Conservation (phyloP, 768 basidiomycete genomes). For the Gymnopilus junonius region DNA sequence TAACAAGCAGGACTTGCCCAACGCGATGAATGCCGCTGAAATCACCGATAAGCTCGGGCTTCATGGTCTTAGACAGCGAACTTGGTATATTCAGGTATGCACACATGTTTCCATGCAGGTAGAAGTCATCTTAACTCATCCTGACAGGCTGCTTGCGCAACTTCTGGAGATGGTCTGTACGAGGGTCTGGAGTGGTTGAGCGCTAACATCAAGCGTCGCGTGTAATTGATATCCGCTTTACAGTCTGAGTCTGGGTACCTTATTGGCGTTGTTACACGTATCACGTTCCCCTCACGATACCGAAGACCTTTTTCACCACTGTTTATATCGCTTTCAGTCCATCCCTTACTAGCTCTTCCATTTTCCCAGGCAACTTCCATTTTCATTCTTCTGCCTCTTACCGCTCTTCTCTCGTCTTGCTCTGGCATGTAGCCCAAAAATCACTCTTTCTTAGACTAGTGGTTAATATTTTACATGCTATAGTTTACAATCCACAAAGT, state of each 20-base stretch:
- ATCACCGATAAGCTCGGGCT: slow-evolving; percentile 99
- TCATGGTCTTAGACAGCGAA: slow-evolving; percentile 94
- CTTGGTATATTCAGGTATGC: slow-evolving; percentile 95
- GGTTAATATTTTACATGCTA: slow-evolving; percentile 34
- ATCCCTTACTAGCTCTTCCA: slow-evolving; percentile 32
- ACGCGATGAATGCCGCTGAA: slow-evolving; percentile 99
- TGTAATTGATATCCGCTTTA: slow-evolving; percentile 51
- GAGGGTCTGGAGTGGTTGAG: slow-evolving; percentile 98
- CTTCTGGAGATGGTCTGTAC: slow-evolving; percentile 97
- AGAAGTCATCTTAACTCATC: slow-evolving; percentile 14
- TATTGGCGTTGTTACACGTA: slow-evolving; percentile 55
- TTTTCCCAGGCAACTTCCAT: slow-evolving; percentile 29
- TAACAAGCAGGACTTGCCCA: slow-evolving; percentile 99
- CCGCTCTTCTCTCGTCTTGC: slow-evolving; percentile 17
- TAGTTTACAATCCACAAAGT: slow-evolving; percentile 25
- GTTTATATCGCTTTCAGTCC: slow-evolving; percentile 43
- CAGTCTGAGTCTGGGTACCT: slow-evolving; percentile 43
- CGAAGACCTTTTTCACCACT: slow-evolving; percentile 55
- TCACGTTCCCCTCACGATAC: slow-evolving; percentile 64
- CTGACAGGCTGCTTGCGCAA: slow-evolving; percentile 91
- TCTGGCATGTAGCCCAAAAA: slow-evolving; percentile 26
- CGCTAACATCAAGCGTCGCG: slow-evolving; percentile 85
- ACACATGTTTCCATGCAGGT: slow-evolving; percentile 7
- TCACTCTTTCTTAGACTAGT: slow-evolving; percentile 41
- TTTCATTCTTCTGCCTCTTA: slow-evolving; percentile 31